These are phyloP conservation scores for Penicillium sp. DNA, from an alignment of 2,329 filamentous ascomycete genomes.

Conservation along the genomic window DNA sequence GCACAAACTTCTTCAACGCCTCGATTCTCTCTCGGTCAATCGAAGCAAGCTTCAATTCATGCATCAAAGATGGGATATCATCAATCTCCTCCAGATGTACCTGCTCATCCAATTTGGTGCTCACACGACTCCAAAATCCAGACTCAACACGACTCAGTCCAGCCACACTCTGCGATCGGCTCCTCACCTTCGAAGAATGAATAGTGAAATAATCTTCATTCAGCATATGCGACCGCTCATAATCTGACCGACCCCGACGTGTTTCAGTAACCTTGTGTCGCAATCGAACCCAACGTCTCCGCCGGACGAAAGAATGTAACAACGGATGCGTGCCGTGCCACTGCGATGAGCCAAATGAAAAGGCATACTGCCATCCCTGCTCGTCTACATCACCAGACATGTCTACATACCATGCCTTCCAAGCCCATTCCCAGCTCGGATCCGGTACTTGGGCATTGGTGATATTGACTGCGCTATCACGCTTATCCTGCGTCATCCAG, in stretches of 20 bases:
- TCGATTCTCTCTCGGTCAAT: slow-evolving; percentile 93
- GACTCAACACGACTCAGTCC: slow-evolving; percentile 29
- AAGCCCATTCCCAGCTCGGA: slow-evolving; percentile 89
- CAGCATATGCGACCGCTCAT: slow-evolving; percentile 59
- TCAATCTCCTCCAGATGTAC: slow-evolving; percentile 53
- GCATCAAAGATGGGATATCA: slow-evolving; percentile 68
- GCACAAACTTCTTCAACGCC: slow-evolving; percentile 76
- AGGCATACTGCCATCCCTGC: slow-evolving; percentile 94
- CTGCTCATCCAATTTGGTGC: slow-evolving; percentile 47
- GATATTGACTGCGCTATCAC: slow-evolving; percentile 65
- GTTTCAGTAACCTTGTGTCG: slow-evolving; percentile 57
- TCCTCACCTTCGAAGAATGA: slow-evolving; percentile 52
- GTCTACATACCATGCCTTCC: slow-evolving; percentile 69
- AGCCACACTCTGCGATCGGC: slow-evolving; percentile 43
- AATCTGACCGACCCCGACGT: slow-evolving; percentile 34
- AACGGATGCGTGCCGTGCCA: slow-evolving; percentile 89
- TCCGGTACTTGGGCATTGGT: slow-evolving; percentile 89
- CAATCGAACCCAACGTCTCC: slow-evolving; percentile 83
- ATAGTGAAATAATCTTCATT: slow-evolving; percentile 79
- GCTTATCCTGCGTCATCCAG: slow-evolving; percentile 71
- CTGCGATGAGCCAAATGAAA: slow-evolving; percentile 74
- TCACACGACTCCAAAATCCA: slow-evolving; percentile 35
- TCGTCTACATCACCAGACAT: slow-evolving; percentile 82
- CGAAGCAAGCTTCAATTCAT: slow-evolving; percentile 63
- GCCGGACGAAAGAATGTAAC: slow-evolving; percentile 93